phyloP scores from a whole-genome alignment of 768 basidiomycete species.

The Amanita inopinata region DNA sequence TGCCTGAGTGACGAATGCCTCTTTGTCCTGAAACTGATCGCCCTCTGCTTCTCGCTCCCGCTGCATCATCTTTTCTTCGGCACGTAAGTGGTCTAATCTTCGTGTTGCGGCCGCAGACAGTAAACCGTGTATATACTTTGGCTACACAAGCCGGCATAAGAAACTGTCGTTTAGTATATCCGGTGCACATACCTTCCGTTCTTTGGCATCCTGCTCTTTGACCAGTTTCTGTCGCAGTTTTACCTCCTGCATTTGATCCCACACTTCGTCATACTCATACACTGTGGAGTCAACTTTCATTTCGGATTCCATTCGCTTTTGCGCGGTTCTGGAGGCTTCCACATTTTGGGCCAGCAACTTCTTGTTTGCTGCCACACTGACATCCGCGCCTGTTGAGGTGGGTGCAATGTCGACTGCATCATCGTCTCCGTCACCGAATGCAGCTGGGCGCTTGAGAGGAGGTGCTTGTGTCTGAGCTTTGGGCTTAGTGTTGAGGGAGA shows the following conservation, averaged over 20 bases:
- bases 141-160: constrained; percentile 36
- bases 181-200: constrained; percentile 56
- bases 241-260: constrained; percentile 89
- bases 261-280: constrained; percentile 94
- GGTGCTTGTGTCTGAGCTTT: constrained; percentile 35
- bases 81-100: constrained; percentile 78
- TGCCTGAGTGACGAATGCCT: constrained; percentile 94
- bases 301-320: constrained; percentile 72
- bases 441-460: constrained; percentile 48
- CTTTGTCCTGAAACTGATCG: constrained; percentile 89
- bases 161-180: background rate
- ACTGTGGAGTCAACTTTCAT: constrained; percentile 71
- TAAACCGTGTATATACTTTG: constrained; percentile 85
- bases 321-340: constrained; percentile 51
- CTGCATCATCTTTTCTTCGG: constrained; percentile 98
- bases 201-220: constrained; percentile 67
- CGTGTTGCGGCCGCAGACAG: constrained; percentile 79
- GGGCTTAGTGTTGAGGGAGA: constrained; percentile 61
- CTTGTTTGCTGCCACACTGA: constrained; percentile 39
- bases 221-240: constrained; percentile 64
- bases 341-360: constrained; percentile 48
- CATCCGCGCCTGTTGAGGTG: constrained; percentile 26
- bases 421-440: constrained; percentile 56
- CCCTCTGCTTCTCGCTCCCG: constrained; percentile 89
- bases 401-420: constrained; percentile 40